Percentiles rank a stretch among this genome's conserved stretches.
Evolutionary conservation across 345 rosid genomes (phyloP).

Genomic region (Bruguiera gymnorhiza): DNA sequence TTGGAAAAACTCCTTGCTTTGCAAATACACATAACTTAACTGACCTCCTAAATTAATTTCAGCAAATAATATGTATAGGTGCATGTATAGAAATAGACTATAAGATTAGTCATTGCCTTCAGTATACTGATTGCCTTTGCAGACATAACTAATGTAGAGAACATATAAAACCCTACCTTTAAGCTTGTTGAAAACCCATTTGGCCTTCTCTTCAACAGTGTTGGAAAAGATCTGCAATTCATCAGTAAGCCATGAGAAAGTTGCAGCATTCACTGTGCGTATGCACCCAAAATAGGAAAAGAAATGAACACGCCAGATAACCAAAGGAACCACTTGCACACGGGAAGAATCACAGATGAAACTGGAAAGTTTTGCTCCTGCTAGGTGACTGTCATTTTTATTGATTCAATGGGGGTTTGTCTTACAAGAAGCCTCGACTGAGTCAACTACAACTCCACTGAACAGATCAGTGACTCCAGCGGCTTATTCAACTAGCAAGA

Average conservation of each 20-base stretch:
- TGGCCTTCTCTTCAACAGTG: slow-evolving; percentile 97
- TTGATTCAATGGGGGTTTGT: no score
- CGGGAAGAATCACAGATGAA: neutral
- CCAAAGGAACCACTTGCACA: neutral
- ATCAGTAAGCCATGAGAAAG: slow-evolving; percentile 4
- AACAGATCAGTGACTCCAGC: neutral
- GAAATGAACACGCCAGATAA: neutral
- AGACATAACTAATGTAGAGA: neutral
- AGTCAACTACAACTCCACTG: neutral
- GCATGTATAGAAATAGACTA: neutral
- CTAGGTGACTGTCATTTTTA: neutral
- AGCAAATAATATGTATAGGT: neutral
- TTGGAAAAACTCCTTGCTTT: no score
- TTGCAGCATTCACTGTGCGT: no score
- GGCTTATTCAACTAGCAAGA: neutral
- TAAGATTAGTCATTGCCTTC: neutral
- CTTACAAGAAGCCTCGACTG: no score
- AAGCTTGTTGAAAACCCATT: slow-evolving; percentile 60
- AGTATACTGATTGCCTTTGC: neutral
- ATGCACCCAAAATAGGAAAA: no score
- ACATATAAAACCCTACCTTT: slow-evolving; percentile 12
- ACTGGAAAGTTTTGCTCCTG: neutral
- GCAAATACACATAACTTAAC: neutral
- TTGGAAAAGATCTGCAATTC: slow-evolving; percentile 68
- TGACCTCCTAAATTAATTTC: neutral